Conservation (phyloP, 2,329 filamentous ascomycete genomes). For the Hypocreales sp. region DNA sequence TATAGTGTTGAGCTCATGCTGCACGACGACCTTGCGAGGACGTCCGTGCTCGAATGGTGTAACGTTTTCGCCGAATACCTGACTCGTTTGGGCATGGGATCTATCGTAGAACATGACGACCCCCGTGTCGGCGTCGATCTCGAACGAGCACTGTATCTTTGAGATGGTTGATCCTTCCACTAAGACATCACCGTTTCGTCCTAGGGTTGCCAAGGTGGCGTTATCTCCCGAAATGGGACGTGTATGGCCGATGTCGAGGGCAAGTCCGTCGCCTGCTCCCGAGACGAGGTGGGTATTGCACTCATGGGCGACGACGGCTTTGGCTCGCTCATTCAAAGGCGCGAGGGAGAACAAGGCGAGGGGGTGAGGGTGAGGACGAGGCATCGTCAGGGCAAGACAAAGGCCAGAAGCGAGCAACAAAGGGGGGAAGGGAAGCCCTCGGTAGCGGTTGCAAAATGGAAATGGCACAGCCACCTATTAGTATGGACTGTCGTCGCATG, state of each 20-base stretch:
- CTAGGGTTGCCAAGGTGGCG: background rate
- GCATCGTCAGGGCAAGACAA: too few species aligned
- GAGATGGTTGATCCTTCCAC: background rate
- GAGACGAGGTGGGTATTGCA: background rate
- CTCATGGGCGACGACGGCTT: background rate
- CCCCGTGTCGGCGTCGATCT: slow-evolving; percentile 1
- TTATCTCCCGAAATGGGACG: background rate
- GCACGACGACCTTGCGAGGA: slow-evolving; percentile 1
- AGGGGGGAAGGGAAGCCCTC: too few species aligned
- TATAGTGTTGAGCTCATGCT: background rate
- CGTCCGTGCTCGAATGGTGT: background rate
- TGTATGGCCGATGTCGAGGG: background rate
- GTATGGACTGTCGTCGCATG: too few species aligned
- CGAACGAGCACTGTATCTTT: slow-evolving; percentile 3
- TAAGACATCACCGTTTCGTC: background rate
- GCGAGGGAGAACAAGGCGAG: background rate
- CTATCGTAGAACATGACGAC: slow-evolving; percentile 4
- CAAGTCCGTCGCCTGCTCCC: background rate
- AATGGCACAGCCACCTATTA: too few species aligned
- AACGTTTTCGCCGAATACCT: slow-evolving; percentile 1
- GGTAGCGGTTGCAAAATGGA: too few species aligned
- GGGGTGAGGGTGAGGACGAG: too few species aligned
- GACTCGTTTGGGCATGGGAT: slow-evolving; percentile 1
- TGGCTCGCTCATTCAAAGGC: background rate
- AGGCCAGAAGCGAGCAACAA: too few species aligned